These are phyloP conservation scores for Phyllosticta citribraziliensis DNA, from an alignment of 2,329 filamentous ascomycete genomes.

Conservation along the genomic window DNA sequence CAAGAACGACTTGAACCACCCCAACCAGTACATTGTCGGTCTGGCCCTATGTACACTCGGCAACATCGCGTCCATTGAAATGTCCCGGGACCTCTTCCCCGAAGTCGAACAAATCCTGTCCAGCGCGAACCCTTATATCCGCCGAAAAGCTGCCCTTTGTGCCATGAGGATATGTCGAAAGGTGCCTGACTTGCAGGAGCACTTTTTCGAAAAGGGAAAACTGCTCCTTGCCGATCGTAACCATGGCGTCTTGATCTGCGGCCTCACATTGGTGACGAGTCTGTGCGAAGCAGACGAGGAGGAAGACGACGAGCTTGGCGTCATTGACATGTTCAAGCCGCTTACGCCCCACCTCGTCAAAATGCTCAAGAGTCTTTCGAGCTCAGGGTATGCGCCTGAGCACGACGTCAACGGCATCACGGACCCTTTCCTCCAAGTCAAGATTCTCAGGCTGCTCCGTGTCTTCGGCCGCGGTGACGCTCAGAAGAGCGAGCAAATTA, in stretches of 20 bases:
- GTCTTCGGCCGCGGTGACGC: conserved; percentile 80
- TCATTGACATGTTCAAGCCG: conserved; percentile 83
- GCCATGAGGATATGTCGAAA: conserved; percentile 98
- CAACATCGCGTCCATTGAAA: conserved; percentile 96
- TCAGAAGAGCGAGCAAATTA: conserved; percentile 90
- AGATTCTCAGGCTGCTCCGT: conserved; percentile 77
- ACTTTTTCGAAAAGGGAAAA: conserved; percentile 91
- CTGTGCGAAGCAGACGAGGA: conserved; percentile 92
- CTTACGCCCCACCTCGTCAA: conserved; percentile 79
- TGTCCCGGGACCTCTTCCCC: conserved; percentile 93
- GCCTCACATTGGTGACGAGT: conserved; percentile 80
- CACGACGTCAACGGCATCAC: conserved; percentile 98
- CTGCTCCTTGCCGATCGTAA: conserved; percentile 84
- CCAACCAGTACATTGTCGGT: conserved; percentile 96
- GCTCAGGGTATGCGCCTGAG: conserved; percentile 92
- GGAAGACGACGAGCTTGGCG: conserved; percentile 79
- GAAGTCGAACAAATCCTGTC: conserved; percentile 89
- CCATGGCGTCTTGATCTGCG: conserved; percentile 88
- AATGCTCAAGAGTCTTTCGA: conserved; percentile 83
- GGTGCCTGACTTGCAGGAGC: conserved; percentile 92
- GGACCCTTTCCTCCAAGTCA: conserved; percentile 95
- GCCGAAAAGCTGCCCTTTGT: conserved; percentile 93
- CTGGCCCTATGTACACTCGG: conserved; percentile 91
- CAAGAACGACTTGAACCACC: conserved; percentile 96
- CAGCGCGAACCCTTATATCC: conserved; percentile 95